Percentiles rank a stretch among this genome's conserved stretches.
Evolutionary conservation across 768 basidiomycete genomes (phyloP).

Genomic region (Suillus tomentosus): DNA sequence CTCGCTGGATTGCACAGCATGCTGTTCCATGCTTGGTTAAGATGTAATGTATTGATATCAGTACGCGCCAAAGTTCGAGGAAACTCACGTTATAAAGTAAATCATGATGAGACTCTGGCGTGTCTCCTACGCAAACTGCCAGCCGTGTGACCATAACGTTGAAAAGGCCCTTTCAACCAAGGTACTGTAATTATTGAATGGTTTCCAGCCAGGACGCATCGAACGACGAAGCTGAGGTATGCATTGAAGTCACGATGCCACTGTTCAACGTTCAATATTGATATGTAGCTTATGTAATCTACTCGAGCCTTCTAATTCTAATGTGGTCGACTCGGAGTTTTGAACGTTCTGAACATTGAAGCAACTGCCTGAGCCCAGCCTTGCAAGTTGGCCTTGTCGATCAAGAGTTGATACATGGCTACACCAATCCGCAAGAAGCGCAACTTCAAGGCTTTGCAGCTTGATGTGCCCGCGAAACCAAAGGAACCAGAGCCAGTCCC

Average conservation of each 20-base stretch:
- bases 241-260: too few species aligned
- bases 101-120: neutral
- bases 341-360: neutral
- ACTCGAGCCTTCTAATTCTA: neutral
- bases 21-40: neutral
- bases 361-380: neutral
- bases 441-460: slow-evolving; percentile 86
- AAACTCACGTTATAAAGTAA: neutral
- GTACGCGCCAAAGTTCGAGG: neutral
- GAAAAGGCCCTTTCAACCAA: neutral
- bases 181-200: neutral
- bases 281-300: slow-evolving; percentile 2
- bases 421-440: slow-evolving; percentile 86
- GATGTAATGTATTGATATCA: neutral
- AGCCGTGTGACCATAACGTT: neutral
- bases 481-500: slow-evolving; percentile 46
- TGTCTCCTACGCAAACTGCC: neutral
- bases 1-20: slow-evolving; percentile 5
- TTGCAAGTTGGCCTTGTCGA: slow-evolving; percentile 9
- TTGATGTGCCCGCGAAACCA: slow-evolving; percentile 54
- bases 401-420: slow-evolving; percentile 34
- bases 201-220: neutral
- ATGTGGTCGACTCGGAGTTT: neutral
- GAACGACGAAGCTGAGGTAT: neutral
- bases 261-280: too few species aligned